Percentiles rank a stretch among this genome's conserved stretches.
These are phyloP conservation scores for Melampsora medusae DNA, from an alignment of 1,284 basidiomycete genomes.

Conservation along the genomic window DNA sequence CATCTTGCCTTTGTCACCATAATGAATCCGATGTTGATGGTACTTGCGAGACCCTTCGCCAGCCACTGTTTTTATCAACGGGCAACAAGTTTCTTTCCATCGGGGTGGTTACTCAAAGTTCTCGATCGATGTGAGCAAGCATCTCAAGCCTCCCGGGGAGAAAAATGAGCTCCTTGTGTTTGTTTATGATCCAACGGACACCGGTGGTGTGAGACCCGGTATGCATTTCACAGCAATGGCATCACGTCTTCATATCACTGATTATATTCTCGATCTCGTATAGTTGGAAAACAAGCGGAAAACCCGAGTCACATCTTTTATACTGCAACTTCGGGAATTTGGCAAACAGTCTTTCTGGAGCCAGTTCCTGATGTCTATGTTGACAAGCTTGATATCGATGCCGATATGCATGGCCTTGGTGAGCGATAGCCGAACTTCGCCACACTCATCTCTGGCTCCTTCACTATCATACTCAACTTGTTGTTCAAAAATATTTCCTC, in stretches of 20 bases:
- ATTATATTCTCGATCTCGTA: neutral
- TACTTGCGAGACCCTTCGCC: neutral
- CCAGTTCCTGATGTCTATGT: conserved; percentile 30
- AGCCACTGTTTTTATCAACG: conserved; percentile 27
- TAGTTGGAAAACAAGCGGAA: conserved; percentile 36
- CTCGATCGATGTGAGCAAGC: conserved; percentile 29
- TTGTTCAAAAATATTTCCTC: too few relatives aligned
- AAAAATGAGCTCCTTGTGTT: conserved; percentile 43
- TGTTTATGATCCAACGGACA: conserved; percentile 45
- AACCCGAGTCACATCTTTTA: conserved; percentile 30
- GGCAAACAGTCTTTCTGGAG: conserved; percentile 44
- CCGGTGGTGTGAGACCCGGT: conserved; percentile 11
- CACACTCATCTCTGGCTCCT: neutral
- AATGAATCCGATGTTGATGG: too few relatives aligned
- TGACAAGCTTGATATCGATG: conserved; percentile 9
- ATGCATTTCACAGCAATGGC: neutral
- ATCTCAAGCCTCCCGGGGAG: conserved; percentile 19
- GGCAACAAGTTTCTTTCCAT: conserved; percentile 39
- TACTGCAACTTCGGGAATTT: conserved; percentile 43
- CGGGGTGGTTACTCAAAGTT: conserved; percentile 44
- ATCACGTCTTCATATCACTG: neutral
- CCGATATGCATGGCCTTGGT: conserved; percentile 16
- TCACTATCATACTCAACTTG: too few relatives aligned
- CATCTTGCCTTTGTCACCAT: too few relatives aligned
- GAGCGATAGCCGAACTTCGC: conserved; percentile 5